Evolutionary conservation across 768 basidiomycete genomes (phyloP).

Genomic region (Termitomyces sp.): DNA sequence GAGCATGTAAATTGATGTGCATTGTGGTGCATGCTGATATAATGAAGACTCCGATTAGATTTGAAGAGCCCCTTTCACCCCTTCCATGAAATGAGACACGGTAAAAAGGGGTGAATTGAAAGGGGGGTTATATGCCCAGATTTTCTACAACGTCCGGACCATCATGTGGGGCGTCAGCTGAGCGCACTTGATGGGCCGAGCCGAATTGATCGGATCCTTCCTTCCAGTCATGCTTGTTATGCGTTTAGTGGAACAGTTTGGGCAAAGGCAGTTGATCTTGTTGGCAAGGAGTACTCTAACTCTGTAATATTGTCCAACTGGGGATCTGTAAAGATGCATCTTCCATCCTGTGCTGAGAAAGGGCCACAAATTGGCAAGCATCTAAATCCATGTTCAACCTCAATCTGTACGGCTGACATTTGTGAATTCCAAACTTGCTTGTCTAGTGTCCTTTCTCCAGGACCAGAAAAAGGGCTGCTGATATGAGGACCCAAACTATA

Average conservation of each 20-base stretch:
- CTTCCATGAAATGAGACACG: background rate
- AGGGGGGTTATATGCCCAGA: background rate
- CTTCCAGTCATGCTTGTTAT: no score
- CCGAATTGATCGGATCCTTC: no score
- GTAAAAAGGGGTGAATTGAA: background rate
- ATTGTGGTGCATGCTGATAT: background rate
- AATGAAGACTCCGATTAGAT: background rate
- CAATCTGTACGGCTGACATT: conserved; percentile 19
- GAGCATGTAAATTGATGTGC: background rate
- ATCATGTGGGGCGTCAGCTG: no score
- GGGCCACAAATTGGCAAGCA: conserved; percentile 15
- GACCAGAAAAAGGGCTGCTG: conserved; percentile 16
- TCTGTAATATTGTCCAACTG: conserved; percentile 21
- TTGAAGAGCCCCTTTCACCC: background rate
- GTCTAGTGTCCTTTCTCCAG: conserved; percentile 12
- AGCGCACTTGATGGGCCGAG: no score
- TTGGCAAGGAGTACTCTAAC: conserved; percentile 21
- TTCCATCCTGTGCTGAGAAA: conserved; percentile 19
- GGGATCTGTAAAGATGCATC: conserved; percentile 14
- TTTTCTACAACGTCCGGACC: no score
- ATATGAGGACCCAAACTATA: conserved; percentile 16
- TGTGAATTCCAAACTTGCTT: conserved; percentile 19
- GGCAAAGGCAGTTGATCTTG: conserved; percentile 16
- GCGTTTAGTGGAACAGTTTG: no score
- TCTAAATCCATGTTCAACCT: conserved; percentile 24